phyloP scores from a whole-genome alignment of 176 grass and related monocot species.

The Juncus effusus region DNA sequence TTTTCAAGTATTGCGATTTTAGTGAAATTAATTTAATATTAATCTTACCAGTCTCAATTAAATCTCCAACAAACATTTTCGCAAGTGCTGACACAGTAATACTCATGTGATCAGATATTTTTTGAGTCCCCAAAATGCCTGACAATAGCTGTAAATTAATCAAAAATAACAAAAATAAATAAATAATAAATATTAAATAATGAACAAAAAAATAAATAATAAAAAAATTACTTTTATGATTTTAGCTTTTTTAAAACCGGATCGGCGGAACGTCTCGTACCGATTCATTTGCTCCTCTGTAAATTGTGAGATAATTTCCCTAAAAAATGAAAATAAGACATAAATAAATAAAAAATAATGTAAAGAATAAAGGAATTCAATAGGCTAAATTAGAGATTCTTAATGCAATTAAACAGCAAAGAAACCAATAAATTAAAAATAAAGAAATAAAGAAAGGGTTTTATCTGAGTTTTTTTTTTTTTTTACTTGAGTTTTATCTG shows the following conservation, averaged over 20 bases:
- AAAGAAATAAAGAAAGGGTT: no score
- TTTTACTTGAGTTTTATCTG: no score
- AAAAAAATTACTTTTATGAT: conserved; percentile 63
- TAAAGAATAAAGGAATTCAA: no score
- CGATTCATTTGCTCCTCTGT: conserved; percentile 78
- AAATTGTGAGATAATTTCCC: conserved; percentile 68
- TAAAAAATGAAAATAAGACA: conserved; percentile 33
- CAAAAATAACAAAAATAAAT: conserved; percentile 17
- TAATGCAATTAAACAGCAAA: no score
- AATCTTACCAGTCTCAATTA: conserved; percentile 77
- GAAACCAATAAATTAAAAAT: no score
- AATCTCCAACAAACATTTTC: conserved; percentile 88
- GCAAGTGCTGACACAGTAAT: conserved; percentile 78
- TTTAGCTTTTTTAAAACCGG: conserved; percentile 77
- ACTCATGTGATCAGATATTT: conserved; percentile 59
- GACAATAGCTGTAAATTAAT: conserved; percentile 54
- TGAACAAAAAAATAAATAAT: background rate
- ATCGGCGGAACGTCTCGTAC: conserved; percentile 81
- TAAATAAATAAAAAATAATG: no score
- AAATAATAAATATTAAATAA: background rate
- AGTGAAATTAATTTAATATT: no score
- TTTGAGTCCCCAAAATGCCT: conserved; percentile 67
- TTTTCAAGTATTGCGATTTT: no score
- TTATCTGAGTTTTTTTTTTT: no score
- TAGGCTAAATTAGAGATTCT: no score